Conservation (phyloP, 441 rosid species). For the Codiaeum variegatum region DNA sequence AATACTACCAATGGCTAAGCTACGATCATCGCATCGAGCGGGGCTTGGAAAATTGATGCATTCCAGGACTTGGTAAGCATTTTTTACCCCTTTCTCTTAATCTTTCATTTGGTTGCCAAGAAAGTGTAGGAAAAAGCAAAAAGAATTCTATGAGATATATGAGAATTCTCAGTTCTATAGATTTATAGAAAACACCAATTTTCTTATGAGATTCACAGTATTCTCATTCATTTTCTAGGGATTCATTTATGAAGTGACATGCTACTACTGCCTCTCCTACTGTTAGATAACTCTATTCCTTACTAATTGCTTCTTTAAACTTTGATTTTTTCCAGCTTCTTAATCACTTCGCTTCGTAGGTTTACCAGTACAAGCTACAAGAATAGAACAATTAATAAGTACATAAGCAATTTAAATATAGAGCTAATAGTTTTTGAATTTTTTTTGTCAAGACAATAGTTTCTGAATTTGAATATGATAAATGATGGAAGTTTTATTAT, state of each 20-base stretch:
- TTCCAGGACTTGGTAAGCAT: slow-evolving; percentile 7
- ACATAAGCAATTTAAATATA: background rate
- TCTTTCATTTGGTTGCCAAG: background rate
- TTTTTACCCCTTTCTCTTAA: background rate
- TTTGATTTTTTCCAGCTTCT: slow-evolving; percentile 80
- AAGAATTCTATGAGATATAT: background rate
- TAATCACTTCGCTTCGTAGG: slow-evolving; percentile 86
- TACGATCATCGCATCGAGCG: too few relatives aligned
- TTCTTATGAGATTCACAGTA: background rate
- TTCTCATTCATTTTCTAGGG: slow-evolving; percentile 1
- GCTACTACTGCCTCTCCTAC: slow-evolving; percentile 88
- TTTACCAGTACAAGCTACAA: slow-evolving; percentile 73
- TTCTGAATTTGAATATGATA: background rate
- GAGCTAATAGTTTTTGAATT: background rate
- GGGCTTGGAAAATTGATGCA: too few relatives aligned
- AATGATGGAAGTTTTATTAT: background rate
- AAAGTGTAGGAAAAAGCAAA: background rate
- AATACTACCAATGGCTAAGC: slow-evolving; percentile 9
- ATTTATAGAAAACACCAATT: background rate
- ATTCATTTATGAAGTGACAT: slow-evolving; percentile 49
- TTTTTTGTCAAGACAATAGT: background rate
- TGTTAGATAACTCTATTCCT: slow-evolving; percentile 73
- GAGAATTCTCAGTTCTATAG: background rate
- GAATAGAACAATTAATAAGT: background rate
- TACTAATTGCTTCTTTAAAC: slow-evolving; percentile 55